Conservation (phyloP, 1,284 basidiomycete species). For the Limonomyces culmigenus region DNA sequence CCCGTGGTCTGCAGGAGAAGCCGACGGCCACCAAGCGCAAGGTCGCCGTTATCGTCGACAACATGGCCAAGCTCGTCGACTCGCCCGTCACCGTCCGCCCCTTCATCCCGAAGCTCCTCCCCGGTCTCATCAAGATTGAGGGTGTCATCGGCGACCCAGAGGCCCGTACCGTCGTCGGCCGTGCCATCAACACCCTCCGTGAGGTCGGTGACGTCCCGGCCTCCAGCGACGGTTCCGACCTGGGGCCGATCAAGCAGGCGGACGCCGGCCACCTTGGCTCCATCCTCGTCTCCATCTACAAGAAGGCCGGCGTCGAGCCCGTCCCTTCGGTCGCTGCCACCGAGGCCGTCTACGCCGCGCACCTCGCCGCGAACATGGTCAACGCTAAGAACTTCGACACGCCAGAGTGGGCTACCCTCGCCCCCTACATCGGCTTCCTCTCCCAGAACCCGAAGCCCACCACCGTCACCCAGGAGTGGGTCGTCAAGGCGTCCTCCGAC, state of each 20-base stretch:
- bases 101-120: slow-evolving; percentile 90
- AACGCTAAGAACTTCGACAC: slow-evolving; percentile 87
- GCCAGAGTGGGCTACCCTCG: slow-evolving; percentile 73
- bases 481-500: slow-evolving; percentile 76
- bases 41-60: slow-evolving; percentile 93
- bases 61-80: slow-evolving; percentile 98
- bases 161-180: slow-evolving; percentile 78
- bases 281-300: slow-evolving; percentile 63
- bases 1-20: slow-evolving; percentile 92
- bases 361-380: slow-evolving; percentile 73
- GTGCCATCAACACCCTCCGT: slow-evolving; percentile 85
- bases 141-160: slow-evolving; percentile 88
- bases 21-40: slow-evolving; percentile 92
- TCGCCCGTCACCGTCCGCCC: slow-evolving; percentile 89
- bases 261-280: slow-evolving; percentile 52
- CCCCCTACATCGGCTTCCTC: slow-evolving; percentile 62
- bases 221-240: slow-evolving; percentile 72
- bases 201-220: slow-evolving; percentile 81
- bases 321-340: slow-evolving; percentile 40
- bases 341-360: slow-evolving; percentile 56
- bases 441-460: slow-evolving; percentile 48
- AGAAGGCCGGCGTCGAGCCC: slow-evolving; percentile 52
- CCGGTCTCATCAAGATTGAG: slow-evolving; percentile 89
- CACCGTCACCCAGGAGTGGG: slow-evolving; percentile 68
- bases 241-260: slow-evolving; percentile 66